These are phyloP conservation scores for Sporothrix protearum DNA, from an alignment of 2,329 filamentous ascomycete genomes.

Conservation along the genomic window DNA sequence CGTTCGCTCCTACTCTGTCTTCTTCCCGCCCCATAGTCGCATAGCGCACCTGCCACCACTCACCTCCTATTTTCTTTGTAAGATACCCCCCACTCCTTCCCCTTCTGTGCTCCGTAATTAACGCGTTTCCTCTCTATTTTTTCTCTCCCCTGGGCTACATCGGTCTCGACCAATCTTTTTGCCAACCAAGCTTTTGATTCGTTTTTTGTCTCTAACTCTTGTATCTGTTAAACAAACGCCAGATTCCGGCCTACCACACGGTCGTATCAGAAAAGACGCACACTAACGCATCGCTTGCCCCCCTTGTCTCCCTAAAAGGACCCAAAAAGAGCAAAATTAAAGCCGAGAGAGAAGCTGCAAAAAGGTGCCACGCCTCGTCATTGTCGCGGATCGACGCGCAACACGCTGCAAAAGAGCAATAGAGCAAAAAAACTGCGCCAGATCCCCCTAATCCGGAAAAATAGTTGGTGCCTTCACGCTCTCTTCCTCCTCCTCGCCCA, in stretches of 20 bases:
- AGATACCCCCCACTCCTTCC: constrained; percentile 6
- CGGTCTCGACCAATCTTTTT: constrained; percentile 23
- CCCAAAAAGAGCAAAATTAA: background rate
- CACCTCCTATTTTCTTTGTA: constrained; percentile 10
- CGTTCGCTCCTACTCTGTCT: background rate
- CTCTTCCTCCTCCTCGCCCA: background rate
- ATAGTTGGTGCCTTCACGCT: background rate
- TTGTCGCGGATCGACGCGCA: constrained; percentile 14
- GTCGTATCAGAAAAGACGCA: constrained; percentile 15
- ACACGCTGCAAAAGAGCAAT: constrained; percentile 1
- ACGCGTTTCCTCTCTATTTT: background rate
- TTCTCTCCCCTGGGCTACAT: background rate
- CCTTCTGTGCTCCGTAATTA: constrained; percentile 13
- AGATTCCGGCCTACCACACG: background rate
- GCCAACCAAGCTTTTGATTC: constrained; percentile 21
- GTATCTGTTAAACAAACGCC: background rate
- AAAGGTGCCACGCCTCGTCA: constrained; percentile 17
- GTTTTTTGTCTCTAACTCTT: background rate
- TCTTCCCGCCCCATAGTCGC: background rate
- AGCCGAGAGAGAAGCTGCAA: background rate
- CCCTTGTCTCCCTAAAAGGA: background rate
- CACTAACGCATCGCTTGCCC: constrained; percentile 12
- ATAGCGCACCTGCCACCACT: constrained; percentile 3
- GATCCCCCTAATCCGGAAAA: background rate
- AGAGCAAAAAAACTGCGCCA: background rate